Evolutionary conservation across 2,329 filamentous ascomycete species (phyloP), one percentile per base, ranked within the genome.

Genomic region (Tolypocladium album): DNA sequence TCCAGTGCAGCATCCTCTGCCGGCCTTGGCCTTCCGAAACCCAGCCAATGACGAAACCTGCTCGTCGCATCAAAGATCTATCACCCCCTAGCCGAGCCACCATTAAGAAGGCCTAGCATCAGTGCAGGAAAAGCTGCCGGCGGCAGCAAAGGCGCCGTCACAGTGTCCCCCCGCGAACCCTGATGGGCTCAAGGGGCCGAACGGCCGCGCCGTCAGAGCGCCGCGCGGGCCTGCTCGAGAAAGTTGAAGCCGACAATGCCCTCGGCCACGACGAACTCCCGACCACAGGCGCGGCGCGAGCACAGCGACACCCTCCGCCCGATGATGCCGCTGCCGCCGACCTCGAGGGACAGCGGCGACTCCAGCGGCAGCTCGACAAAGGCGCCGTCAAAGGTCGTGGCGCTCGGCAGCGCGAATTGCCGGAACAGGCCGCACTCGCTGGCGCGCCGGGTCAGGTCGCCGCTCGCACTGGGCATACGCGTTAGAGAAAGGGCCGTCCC

Each of bases 231-330:
- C 8, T 45, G 62, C 40, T 63, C 67, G 58, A 69, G 57, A 53
- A 72, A 74, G 42, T 81, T 81, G 65, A 78, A 79, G 0, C 79
- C 79, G 5, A 80, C 76, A n/a, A 81, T 78, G 0, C 79, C 79
- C 62, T 81, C 78, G 0, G 78, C 78, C 4, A 79, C 62, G 0
- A 78, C 70, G 6, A 64, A 63, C 34, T 65, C 66, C 38, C 47
- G 61, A 13, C 71, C 71, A 63, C 59, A 61, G 0, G 59, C 55
- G 0, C 64, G 59, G 0, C 67, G 63, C 0, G 70, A 68, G 38
- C 70, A 72, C 0, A 81, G 58, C 0, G 78, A 79, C 1, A 81
- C 77, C 12, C 78, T 69, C 5, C 78, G 71, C 0, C 79, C 79
- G 24, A 81, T 81, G 58, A 81, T 78, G 12, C 79, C 79, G 11